phyloP scores from a whole-genome alignment of 176 grass and related monocot species.

The Otatea glauca region DNA sequence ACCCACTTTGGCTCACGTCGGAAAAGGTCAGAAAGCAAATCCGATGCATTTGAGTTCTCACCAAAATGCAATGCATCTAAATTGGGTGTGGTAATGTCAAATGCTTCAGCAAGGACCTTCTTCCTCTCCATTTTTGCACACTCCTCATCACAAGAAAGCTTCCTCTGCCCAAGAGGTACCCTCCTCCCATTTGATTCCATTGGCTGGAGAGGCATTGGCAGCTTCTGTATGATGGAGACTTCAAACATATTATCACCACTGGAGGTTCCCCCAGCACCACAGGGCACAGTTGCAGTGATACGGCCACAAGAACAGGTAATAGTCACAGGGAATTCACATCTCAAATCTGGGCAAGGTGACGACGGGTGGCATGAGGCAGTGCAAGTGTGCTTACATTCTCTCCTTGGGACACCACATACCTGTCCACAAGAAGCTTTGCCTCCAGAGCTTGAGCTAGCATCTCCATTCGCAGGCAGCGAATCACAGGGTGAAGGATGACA shows the following conservation, averaged over 20 bases:
- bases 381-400: constrained; percentile 96
- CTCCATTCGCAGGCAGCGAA: constrained; percentile 42
- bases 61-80: constrained; percentile 87
- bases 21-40: constrained; percentile 73
- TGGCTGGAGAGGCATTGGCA: constrained; percentile 73
- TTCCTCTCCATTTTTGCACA: constrained; percentile 88
- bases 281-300: constrained; percentile 76
- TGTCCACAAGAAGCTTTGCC: constrained; percentile 81
- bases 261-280: constrained; percentile 66
- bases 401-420: constrained; percentile 80
- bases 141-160: constrained; percentile 86
- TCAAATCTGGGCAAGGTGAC: constrained; percentile 74
- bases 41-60: constrained; percentile 58
- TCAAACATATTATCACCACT: constrained; percentile 62
- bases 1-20: constrained; percentile 88
- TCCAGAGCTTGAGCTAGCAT: constrained; percentile 68
- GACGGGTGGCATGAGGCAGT: constrained; percentile 80
- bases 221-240: constrained; percentile 76
- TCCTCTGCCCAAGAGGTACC: constrained; percentile 92
- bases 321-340: constrained; percentile 66
- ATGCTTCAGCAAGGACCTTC: constrained; percentile 86
- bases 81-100: constrained; percentile 85
- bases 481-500: constrained; percentile 92
- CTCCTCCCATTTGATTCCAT: constrained; percentile 71
- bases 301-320: constrained; percentile 83